These are phyloP conservation scores for Erodium moschatum DNA, from an alignment of 441 rosid species.

Conservation along the genomic window DNA sequence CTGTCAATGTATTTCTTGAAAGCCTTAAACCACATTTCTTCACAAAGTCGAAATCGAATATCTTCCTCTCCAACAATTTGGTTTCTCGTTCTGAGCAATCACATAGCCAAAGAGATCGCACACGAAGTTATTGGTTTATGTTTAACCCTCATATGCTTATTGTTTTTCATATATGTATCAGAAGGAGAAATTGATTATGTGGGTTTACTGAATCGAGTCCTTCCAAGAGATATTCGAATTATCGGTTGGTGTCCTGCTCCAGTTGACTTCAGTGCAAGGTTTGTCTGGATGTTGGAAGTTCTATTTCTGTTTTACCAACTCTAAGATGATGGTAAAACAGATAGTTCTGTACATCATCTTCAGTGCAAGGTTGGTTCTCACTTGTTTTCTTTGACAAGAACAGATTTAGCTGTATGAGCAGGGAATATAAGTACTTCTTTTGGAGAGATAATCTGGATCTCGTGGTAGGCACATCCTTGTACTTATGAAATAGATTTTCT, in stretches of 20 bases:
- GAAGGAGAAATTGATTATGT: slow-evolving; percentile 80
- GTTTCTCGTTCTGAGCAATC: too few species aligned
- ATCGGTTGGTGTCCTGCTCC: slow-evolving; percentile 87
- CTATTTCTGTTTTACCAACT: slow-evolving; percentile 4
- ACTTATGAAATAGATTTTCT: slow-evolving; percentile 4
- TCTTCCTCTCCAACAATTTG: too few species aligned
- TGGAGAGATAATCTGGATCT: slow-evolving; percentile 64
- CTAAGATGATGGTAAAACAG: slow-evolving; percentile 5
- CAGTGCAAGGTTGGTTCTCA: slow-evolving; percentile 7
- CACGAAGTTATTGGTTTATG: not conserved
- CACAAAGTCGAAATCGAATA: too few species aligned
- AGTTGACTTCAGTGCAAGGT: slow-evolving; percentile 87
- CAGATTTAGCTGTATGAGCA: slow-evolving; percentile 82
- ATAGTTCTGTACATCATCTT: not conserved
- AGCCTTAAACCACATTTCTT: too few species aligned
- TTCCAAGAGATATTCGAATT: slow-evolving; percentile 78
- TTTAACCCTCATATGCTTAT: slow-evolving; percentile 17
- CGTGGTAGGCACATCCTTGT: slow-evolving; percentile 32
- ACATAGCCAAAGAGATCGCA: not conserved
- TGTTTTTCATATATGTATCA: slow-evolving; percentile 23
- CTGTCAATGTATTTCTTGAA: too few species aligned
- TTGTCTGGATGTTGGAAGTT: slow-evolving; percentile 18
- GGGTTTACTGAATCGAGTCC: slow-evolving; percentile 71
- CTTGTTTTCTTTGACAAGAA: slow-evolving; percentile 12
- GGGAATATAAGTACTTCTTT: slow-evolving; percentile 76